Percentiles rank a stretch among this genome's conserved stretches.
Conservation (phyloP, 345 rosid species). For the Rhizophora apiculata region DNA sequence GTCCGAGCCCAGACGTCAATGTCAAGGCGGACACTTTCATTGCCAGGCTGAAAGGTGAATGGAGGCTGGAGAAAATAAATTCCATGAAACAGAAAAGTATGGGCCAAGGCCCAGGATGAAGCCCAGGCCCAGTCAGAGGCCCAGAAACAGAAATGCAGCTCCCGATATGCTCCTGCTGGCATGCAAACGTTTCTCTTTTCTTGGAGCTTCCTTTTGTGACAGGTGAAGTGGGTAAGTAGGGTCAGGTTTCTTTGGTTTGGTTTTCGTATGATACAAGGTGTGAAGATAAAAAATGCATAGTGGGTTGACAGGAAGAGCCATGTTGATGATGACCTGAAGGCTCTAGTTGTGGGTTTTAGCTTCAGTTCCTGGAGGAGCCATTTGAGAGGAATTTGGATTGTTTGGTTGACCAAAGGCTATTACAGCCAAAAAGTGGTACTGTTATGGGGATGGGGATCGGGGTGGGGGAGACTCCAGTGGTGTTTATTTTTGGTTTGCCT, state of each 20-base stretch:
- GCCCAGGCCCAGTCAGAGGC: neutral
- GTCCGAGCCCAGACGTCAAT: slow-evolving; percentile 90
- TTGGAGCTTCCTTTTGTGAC: no score
- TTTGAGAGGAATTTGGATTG: no score
- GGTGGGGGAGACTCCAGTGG: slow-evolving; percentile 8
- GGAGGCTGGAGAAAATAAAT: slow-evolving; percentile 76
- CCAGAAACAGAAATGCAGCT: neutral
- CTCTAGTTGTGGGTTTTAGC: no score
- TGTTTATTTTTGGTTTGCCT: slow-evolving; percentile 11
- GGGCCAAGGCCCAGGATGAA: slow-evolving; percentile 21
- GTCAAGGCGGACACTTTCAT: slow-evolving; percentile 75
- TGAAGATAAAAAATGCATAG: no score
- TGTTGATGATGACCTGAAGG: no score
- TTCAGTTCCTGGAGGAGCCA: neutral
- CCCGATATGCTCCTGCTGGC: no score
- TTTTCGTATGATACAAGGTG: no score
- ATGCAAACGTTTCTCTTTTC: no score
- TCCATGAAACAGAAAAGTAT: slow-evolving; percentile 50
- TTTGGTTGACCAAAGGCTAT: neutral
- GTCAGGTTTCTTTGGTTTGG: no score
- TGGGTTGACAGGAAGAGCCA: no score
- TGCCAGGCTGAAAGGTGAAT: slow-evolving; percentile 70
- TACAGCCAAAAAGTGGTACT: neutral
- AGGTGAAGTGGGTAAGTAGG: no score
- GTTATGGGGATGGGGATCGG: slow-evolving; percentile 3